These are phyloP conservation scores for Curvularia eragrostidis DNA, from an alignment of 2,329 filamentous ascomycete genomes.

Conservation along the genomic window DNA sequence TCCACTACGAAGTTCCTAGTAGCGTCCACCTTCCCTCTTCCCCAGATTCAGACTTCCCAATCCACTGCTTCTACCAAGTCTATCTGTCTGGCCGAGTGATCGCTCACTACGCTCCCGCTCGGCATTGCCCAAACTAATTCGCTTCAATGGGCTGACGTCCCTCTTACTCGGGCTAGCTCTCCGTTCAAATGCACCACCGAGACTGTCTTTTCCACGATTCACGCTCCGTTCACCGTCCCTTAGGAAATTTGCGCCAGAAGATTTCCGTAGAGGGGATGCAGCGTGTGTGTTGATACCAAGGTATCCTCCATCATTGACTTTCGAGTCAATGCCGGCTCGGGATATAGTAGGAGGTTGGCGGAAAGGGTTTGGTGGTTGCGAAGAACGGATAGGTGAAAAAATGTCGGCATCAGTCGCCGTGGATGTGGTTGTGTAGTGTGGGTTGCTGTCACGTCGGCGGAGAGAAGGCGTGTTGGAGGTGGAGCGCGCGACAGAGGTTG, in stretches of 20 bases:
- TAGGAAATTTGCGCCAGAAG: constrained; percentile 65
- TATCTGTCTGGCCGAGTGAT: constrained; percentile 24
- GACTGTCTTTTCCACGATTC: constrained; percentile 24
- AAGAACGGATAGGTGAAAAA: constrained; percentile 56
- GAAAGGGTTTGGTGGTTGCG: constrained; percentile 56
- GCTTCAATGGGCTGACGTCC: constrained; percentile 55
- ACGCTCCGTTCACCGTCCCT: constrained; percentile 36
- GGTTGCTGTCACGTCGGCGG: constrained; percentile 32
- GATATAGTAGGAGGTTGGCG: constrained; percentile 60
- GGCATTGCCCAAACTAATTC: constrained; percentile 48
- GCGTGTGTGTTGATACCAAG: constrained; percentile 81
- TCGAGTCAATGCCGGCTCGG: constrained; percentile 47
- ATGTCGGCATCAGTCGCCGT: constrained; percentile 46
- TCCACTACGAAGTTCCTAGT: constrained; percentile 8
- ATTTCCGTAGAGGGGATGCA: constrained; percentile 83
- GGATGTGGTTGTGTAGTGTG: constrained; percentile 49
- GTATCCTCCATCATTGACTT: constrained; percentile 69
- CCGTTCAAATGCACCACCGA: constrained; percentile 35
- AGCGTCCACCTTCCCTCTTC: constrained; percentile 40
- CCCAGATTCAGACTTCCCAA: constrained; percentile 35
- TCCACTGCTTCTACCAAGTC: constrained; percentile 27
- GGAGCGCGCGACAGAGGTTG: constrained; percentile 25
- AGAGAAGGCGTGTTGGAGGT: constrained; percentile 36
- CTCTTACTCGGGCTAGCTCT: constrained; percentile 45
- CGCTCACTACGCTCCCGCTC: constrained; percentile 18